Percentiles rank a stretch among this genome's conserved stretches.
These are phyloP conservation scores for Cryphonectria japonica DNA, from an alignment of 2,329 filamentous ascomycete genomes.

Conservation along the genomic window DNA sequence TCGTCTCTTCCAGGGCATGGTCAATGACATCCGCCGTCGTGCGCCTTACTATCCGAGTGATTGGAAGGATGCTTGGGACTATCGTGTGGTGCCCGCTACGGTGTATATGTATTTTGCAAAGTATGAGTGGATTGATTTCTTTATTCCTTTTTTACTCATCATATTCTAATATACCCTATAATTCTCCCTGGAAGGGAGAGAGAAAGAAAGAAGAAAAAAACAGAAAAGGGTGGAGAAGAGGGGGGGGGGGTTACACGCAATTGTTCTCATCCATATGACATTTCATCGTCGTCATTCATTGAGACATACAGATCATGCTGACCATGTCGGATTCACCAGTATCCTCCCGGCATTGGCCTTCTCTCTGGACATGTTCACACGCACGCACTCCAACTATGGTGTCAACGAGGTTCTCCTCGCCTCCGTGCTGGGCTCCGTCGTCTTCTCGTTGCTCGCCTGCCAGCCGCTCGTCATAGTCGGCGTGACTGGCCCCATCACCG, in stretches of 20 bases:
- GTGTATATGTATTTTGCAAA: slow-evolving; percentile 96
- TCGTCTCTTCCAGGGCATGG: slow-evolving; percentile 76
- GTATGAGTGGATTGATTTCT: slow-evolving; percentile 50
- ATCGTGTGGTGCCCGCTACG: slow-evolving; percentile 83
- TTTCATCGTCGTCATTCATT: background rate
- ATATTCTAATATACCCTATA: no score
- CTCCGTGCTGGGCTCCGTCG: slow-evolving; percentile 79
- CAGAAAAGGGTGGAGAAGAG: no score
- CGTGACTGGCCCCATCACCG: slow-evolving; percentile 87
- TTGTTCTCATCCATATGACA: no score
- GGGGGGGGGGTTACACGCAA: no score
- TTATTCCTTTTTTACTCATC: background rate
- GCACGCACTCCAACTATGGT: slow-evolving; percentile 81
- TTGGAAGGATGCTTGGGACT: slow-evolving; percentile 88
- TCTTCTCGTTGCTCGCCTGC: slow-evolving; percentile 78
- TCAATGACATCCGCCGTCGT: slow-evolving; percentile 74
- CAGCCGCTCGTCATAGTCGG: slow-evolving; percentile 91
- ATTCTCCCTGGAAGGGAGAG: no score
- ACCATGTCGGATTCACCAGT: slow-evolving; percentile 48
- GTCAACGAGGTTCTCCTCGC: slow-evolving; percentile 91
- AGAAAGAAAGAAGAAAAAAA: no score
- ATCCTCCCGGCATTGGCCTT: slow-evolving; percentile 87
- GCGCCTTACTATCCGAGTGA: slow-evolving; percentile 80
- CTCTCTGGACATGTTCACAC: slow-evolving; percentile 90
- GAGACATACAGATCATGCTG: background rate